Conservation (phyloP, 2,329 filamentous ascomycete species). For the Iodosphaeria phyllophila region DNA sequence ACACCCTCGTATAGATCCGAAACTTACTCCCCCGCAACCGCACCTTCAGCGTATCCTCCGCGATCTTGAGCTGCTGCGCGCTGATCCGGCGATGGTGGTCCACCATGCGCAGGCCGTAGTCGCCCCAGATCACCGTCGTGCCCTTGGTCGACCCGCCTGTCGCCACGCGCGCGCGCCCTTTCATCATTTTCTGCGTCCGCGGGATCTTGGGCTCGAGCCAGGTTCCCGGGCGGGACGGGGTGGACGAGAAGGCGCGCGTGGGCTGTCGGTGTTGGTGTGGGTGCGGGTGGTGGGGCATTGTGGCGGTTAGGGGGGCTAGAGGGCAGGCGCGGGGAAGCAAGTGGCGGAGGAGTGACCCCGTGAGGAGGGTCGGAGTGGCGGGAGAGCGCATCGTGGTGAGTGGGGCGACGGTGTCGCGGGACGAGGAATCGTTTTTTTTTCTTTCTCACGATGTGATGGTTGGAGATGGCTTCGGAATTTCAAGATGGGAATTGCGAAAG, state of each 20-base stretch:
- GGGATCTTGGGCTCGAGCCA: constrained; percentile 69
- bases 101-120: constrained; percentile 83
- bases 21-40: constrained; percentile 83
- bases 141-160: constrained; percentile 85
- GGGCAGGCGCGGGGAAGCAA: constrained; percentile 19
- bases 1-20: constrained; percentile 76
- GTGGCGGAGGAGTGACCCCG: constrained; percentile 26
- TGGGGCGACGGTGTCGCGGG: constrained; percentile 10
- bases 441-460: too few species aligned
- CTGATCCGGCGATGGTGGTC: constrained; percentile 88
- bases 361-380: too few species aligned
- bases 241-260: constrained; percentile 56
- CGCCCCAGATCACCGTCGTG: constrained; percentile 90
- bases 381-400: too few species aligned
- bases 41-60: constrained; percentile 82
- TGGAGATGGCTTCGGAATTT: too few species aligned
- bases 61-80: constrained; percentile 70
- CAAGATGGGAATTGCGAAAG: too few species aligned
- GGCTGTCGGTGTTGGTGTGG: constrained; percentile 11
- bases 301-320: constrained; percentile 10
- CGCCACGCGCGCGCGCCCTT: constrained; percentile 71
- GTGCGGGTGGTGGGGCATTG: background rate
- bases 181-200: constrained; percentile 75
- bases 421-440: too few species aligned
- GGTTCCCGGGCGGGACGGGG: constrained; percentile 35